Conservation (phyloP, 306 rosid genomes). For the Inga leiocalycina region DNA sequence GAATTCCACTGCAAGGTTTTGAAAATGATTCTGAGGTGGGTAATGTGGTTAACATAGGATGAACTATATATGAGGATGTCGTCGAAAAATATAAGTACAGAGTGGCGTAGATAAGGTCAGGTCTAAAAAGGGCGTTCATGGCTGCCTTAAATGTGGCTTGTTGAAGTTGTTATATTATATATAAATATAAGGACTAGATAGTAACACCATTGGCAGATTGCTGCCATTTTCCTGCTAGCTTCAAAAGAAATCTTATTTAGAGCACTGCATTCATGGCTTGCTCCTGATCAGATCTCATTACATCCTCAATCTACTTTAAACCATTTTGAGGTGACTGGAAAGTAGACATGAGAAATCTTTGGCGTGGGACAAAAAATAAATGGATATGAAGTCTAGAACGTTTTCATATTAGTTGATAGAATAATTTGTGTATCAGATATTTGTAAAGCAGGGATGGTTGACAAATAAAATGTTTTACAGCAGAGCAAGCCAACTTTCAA, state of each 20-base stretch:
- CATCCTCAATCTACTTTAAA: background rate
- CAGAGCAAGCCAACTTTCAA: constrained; percentile 4
- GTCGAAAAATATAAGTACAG: no score
- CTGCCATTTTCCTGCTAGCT: background rate
- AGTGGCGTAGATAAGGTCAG: background rate
- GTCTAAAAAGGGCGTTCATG: background rate
- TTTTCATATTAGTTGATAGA: constrained; percentile 25
- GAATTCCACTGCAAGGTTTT: no score
- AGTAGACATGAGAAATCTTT: constrained; percentile 5
- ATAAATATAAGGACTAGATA: background rate
- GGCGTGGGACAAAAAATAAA: constrained; percentile 1
- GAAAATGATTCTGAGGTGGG: no score
- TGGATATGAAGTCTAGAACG: background rate
- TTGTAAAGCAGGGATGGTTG: constrained; percentile 23
- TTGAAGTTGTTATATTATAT: background rate
- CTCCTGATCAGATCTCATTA: background rate
- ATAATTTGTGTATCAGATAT: constrained; percentile 16
- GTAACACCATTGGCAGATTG: background rate
- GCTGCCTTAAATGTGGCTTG: background rate
- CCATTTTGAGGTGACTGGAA: background rate
- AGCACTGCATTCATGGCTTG: background rate
- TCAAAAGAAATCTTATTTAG: constrained; percentile 1
- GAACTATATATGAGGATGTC: no score
- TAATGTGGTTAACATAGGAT: no score
- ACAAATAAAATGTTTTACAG: background rate